A percentile compares a stretch with the other conserved stretches of the same genome.
Evolutionary conservation across 805 yeast species (phyloP).

Genomic region (Alloascoidea hylecoeti): DNA sequence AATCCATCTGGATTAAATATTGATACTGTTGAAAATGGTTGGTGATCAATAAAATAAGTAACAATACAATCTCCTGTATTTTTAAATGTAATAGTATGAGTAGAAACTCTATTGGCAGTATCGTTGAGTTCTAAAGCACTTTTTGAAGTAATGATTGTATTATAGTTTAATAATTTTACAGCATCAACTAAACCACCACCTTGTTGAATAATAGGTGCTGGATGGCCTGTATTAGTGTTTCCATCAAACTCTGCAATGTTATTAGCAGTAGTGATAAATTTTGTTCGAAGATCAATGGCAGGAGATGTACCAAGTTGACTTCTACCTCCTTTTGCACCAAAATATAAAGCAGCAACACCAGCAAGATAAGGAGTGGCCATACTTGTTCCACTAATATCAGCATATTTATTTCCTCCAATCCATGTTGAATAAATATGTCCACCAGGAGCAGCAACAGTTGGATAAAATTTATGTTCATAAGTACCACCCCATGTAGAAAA

Average conservation of each 20-base stretch:
- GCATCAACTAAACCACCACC: constrained; percentile 11
- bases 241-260: neutral
- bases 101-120: neutral
- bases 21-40: neutral
- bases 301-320: constrained; percentile 1
- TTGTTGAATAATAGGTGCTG: constrained; percentile 9
- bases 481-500: constrained; percentile 12
- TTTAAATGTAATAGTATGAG: neutral
- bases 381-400: constrained; percentile 9
- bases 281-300: constrained; percentile 5
- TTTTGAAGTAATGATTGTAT: constrained; percentile 4
- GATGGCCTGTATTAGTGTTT: neutral
- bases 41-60: neutral
- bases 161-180: constrained; percentile 6
- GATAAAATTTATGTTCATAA: constrained; percentile 10
- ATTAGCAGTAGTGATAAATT: constrained; percentile 5
- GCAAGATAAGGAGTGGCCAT: constrained; percentile 11
- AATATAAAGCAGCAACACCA: constrained; percentile 9
- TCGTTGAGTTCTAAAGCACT: neutral
- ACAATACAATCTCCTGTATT: neutral
- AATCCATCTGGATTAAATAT: neutral
- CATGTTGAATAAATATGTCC: constrained; percentile 8
- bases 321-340: constrained; percentile 3
- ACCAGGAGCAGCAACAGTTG: constrained; percentile 12
- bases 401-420: constrained; percentile 3